Base-by-base conservation (phyloP, 2,329 filamentous ascomycete genomes). In the Phoma sp. region DNA sequence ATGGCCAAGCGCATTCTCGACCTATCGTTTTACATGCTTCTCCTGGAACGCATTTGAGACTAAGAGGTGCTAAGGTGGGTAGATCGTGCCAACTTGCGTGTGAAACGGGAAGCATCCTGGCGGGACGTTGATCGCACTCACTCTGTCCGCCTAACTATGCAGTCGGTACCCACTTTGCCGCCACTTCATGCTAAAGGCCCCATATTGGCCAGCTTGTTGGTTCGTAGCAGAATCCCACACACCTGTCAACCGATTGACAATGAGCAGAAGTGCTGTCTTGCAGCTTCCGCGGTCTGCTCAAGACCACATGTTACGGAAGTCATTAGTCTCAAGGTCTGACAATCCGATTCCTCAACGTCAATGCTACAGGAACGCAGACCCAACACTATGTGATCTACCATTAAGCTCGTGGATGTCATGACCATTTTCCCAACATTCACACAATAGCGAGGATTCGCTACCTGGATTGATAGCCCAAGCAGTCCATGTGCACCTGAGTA, bases 41-140 rank as follows among this genome's bases (percentile, higher is more conserved):
- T 44, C 54, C 47, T 57, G 50, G 45, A 52, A 38, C 31, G 25
- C 15, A 25, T 25, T 43, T 19, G 29, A 43, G 13, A 45, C 44
- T 50, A 55, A 43, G 22, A 13, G 33, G 37, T 43, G 37, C 43
- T 25, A 36, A 25, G 45, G 45, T 32, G 49, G 49, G 35, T 32
- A 22, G 36, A 57, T 50, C 32, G 49, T 54, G 36, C 47, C 52
- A 54, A 50, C 35, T 32, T 55, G 46, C 54, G 48, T 41, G n/a
- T 52, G 46, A 51, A 49, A 51, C 57, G 40, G 43, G 51, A 48
- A 22, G 7, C 31, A 55, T 55, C 43, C 40, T 52, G 31, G 43
- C 49, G 46, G 52, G 19, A 55, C 43, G 46, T 55, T 46, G 46
- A 50, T 50, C 52, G 38, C 29, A 40, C 40, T 52, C 45, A 45